These are phyloP conservation scores for Curvularia sp. DNA, from an alignment of 2,329 filamentous ascomycete genomes.

Conservation along the genomic window DNA sequence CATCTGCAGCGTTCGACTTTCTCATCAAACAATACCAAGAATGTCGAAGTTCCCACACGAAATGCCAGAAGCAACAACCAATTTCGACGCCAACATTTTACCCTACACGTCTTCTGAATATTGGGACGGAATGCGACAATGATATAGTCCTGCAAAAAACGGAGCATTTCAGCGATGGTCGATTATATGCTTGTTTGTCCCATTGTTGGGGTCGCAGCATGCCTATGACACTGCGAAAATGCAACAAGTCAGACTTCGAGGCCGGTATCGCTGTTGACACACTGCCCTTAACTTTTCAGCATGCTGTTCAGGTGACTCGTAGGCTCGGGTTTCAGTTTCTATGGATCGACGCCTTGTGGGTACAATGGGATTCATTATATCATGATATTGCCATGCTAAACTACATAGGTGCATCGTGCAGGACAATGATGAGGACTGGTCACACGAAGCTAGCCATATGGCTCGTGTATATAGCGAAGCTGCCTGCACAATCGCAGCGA, in stretches of 20 bases:
- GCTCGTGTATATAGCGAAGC: background rate
- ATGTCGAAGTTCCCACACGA: no score
- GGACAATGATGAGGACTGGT: background rate
- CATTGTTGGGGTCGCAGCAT: background rate
- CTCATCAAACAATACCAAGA: no score
- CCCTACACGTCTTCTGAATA: no score
- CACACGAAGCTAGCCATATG: background rate
- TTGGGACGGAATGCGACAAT: no score
- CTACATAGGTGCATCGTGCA: background rate
- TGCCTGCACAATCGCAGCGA: background rate
- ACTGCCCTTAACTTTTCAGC: background rate
- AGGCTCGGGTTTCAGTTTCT: background rate
- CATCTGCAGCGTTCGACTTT: no score
- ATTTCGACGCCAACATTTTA: no score
- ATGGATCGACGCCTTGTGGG: constrained; percentile 1
- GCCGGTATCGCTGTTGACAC: background rate
- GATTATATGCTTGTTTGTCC: background rate
- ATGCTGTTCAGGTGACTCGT: background rate
- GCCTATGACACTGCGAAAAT: background rate
- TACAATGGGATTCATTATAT: background rate
- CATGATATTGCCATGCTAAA: no score
- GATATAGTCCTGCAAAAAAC: no score
- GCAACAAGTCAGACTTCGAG: background rate
- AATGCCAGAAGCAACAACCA: no score
- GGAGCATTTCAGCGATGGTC: no score